phyloP scores from a whole-genome alignment of 2,329 filamentous ascomycete genomes.

The Colletotrichum sp. region DNA sequence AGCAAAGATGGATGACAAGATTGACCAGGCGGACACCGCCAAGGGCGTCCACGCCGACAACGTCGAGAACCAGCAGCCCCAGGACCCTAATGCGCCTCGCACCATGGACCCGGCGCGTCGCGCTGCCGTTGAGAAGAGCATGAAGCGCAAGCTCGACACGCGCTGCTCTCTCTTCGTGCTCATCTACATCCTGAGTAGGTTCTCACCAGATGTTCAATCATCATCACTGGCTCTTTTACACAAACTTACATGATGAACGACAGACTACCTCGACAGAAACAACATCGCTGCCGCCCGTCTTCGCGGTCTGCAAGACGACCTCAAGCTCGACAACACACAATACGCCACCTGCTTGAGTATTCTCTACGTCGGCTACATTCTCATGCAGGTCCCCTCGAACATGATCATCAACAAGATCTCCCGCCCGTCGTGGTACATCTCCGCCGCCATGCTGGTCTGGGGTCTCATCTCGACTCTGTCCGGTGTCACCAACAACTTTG shows the following conservation, averaged over 20 bases:
- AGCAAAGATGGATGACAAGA: constrained; percentile 15
- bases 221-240: no score
- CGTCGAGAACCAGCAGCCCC: not conserved
- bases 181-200: constrained; percentile 66
- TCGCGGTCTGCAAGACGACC: constrained; percentile 66
- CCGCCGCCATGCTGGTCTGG: constrained; percentile 61
- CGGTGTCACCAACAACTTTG: constrained; percentile 55
- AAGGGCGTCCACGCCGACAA: constrained; percentile 2
- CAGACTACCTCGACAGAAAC: constrained; percentile 69
- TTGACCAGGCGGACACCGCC: not conserved
- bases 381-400: constrained; percentile 67
- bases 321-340: constrained; percentile 58
- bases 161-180: constrained; percentile 72
- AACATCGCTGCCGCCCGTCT: constrained; percentile 72
- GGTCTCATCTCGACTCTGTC: constrained; percentile 63
- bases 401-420: constrained; percentile 60
- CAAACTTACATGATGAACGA: constrained; percentile 68
- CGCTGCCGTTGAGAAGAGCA: constrained; percentile 60
- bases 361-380: constrained; percentile 68
- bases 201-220: not conserved
- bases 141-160: constrained; percentile 74
- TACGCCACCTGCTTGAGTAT: constrained; percentile 69
- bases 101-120: constrained; percentile 51
- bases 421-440: constrained; percentile 56
- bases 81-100: constrained; percentile 7